Conservation (phyloP, 225 moss, liverwort and hornwort genomes). For the Bryum argenteum region DNA sequence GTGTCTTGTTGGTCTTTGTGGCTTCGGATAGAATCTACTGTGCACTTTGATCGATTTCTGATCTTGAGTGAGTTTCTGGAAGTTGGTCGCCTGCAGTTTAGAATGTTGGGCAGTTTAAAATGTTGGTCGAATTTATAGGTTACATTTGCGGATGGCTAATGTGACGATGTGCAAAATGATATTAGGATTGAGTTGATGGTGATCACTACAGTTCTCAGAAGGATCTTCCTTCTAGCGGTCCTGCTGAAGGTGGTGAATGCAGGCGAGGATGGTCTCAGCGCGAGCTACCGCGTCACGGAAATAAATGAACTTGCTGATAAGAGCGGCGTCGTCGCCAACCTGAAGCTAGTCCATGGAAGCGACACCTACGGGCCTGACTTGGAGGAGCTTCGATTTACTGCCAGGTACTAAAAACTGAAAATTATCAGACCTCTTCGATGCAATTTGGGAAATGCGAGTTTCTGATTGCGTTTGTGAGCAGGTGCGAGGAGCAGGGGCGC, state of each 20-base stretch:
- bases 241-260: conserved; percentile 21
- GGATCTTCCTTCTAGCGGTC: conserved; percentile 13
- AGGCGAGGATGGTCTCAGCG: conserved; percentile 17
- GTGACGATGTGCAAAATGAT: background rate
- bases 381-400: conserved; percentile 41
- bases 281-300: conserved; percentile 34
- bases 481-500: conserved; percentile 42
- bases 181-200: conserved; percentile 18
- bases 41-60: too few species aligned
- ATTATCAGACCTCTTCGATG: background rate
- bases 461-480: conserved; percentile 9
- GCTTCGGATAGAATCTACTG: too few species aligned
- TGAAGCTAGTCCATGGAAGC: conserved; percentile 44
- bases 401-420: conserved; percentile 19
- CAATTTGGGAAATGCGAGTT: background rate
- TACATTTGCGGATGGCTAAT: background rate
- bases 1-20: too few species aligned
- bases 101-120: too few species aligned
- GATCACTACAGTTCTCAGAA: conserved; percentile 5
- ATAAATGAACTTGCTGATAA: conserved; percentile 43
- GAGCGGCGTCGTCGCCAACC: conserved; percentile 42
- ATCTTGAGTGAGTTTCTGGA: too few species aligned
- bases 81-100: too few species aligned
- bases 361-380: conserved; percentile 49
- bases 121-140: background rate